Conservation (phyloP, 2,329 filamentous ascomycete species). For the Penicillium sp. region DNA sequence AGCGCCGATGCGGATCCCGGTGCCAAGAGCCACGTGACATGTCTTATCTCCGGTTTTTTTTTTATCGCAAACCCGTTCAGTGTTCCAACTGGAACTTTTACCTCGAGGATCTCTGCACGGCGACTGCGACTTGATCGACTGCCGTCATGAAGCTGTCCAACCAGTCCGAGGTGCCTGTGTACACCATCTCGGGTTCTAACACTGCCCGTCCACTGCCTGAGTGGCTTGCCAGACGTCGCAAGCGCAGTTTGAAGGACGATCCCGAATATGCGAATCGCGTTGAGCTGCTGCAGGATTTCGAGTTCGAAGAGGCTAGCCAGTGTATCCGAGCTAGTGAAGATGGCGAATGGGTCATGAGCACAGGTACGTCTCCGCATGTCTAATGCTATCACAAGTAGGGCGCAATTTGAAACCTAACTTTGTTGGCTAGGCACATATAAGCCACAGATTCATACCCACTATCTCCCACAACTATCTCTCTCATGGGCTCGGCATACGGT, state of each 20-base stretch:
- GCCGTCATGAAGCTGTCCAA: constrained; percentile 57
- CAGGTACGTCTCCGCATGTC: constrained; percentile 59
- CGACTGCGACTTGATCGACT: constrained; percentile 12
- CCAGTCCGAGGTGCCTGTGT: constrained; percentile 82
- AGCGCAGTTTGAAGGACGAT: constrained; percentile 89
- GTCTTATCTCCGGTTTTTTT: constrained; percentile 33
- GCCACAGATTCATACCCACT: constrained; percentile 93
- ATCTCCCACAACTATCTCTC: constrained; percentile 89
- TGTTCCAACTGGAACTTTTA: constrained; percentile 20
- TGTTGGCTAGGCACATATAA: constrained; percentile 63
- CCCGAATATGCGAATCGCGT: constrained; percentile 91
- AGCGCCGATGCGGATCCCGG: constrained; percentile 2
- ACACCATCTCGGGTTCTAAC: constrained; percentile 90
- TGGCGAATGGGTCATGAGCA: constrained; percentile 96
- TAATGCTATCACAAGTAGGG: constrained; percentile 2
- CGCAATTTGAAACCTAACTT: constrained; percentile 16
- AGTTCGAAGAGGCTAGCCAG: constrained; percentile 92
- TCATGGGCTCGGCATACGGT: constrained; percentile 92
- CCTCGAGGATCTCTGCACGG: constrained; percentile 5
- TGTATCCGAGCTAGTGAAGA: constrained; percentile 91
- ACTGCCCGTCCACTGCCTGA: constrained; percentile 88
- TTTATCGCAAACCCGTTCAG: constrained; percentile 17
- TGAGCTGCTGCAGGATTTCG: constrained; percentile 95
- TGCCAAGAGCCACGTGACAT: constrained; percentile 40
- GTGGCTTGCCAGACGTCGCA: constrained; percentile 89